Evolutionary conservation across 2,329 filamentous ascomycete genomes (phyloP).

Genomic region (Aspergillus tanneri): DNA sequence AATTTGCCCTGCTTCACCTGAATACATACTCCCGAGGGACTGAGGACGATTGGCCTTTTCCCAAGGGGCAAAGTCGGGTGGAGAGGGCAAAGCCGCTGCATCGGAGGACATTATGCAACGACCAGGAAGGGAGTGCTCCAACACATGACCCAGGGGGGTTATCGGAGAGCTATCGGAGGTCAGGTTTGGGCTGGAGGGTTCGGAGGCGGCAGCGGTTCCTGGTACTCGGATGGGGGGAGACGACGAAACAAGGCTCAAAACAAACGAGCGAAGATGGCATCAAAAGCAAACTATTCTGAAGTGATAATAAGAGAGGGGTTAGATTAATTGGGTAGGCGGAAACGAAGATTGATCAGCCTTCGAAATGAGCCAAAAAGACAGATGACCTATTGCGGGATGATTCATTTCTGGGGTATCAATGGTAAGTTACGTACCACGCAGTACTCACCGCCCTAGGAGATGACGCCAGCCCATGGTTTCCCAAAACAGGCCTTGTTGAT

Average conservation of each 20-base stretch:
- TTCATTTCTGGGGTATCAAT: background rate
- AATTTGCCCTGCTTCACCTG: conserved; percentile 23
- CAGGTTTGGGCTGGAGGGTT: conserved; percentile 3
- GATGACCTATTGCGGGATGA: background rate
- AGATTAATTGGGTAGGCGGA: background rate
- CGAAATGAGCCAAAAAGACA: no score
- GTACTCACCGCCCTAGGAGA: background rate
- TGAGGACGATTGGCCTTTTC: conserved; percentile 28
- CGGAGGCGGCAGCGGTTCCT: background rate
- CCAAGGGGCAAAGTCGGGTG: conserved; percentile 35
- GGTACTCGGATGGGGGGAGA: background rate
- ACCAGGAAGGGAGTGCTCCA: conserved; percentile 19
- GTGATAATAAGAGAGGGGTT: background rate
- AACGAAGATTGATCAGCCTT: conserved; percentile 3
- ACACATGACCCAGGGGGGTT: conserved; percentile 25
- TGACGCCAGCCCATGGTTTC: no score
- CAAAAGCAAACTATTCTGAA: background rate
- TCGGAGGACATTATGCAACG: conserved; percentile 39
- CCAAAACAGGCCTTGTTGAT: no score
- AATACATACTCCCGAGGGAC: conserved; percentile 31
- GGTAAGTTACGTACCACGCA: background rate
- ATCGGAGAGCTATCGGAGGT: conserved; percentile 5
- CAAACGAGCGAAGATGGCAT: background rate
- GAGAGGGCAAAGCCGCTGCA: conserved; percentile 39
- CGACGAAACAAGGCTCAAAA: background rate